Evolutionary conservation across 2,329 filamentous ascomycete species (phyloP), one percentile per base, ranked within the genome.

Genomic region (Venturia nashicola): DNA sequence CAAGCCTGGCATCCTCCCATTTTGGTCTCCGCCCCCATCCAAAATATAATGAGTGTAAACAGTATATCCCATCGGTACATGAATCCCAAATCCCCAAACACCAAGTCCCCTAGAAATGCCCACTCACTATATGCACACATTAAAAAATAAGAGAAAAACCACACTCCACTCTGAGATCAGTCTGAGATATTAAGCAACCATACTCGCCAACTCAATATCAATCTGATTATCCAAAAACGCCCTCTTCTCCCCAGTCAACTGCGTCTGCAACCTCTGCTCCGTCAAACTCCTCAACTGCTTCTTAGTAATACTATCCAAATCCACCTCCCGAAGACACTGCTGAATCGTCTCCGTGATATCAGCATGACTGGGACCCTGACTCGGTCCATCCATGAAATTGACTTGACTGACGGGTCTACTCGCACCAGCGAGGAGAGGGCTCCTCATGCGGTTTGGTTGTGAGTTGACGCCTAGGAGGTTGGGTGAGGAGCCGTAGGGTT

Each of bases 291-390:
- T 79, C 73, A 85, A 78, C 78, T 97, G 93, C 79, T 99, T 99
- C 86, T 97, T 99, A 7, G 94, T 99, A 59, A 97, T 90, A n/a
- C 84, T 93, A 74, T 99, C 94, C 51, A 99, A 81, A 74, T 99
- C 93, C 0, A 97, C 91, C 71, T 97, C 93, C 18, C 82, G 78
- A 67, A 99, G 80, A 69, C 94, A 94, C 61, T 82, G 80, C 71
- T 91, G 88, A 67, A 97, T 93, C 1, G 90, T 89, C 66, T 95
- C 89, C 20, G 90, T 82, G 68, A 99, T 97, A 66, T 85, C 83
- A 57, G 79, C 80, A 70, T 97, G 92, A 68, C 88, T 90, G 0
- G 91, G 89, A 0, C 90, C 91, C 32, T 78, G 79, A 66, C 73
- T 69, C 4, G 72, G 74, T 20, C 71, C 64, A 16, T 73, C 71